A percentile compares a stretch with the other conserved stretches of the same genome.
Conservation (phyloP, 2,329 filamentous ascomycete genomes). For the Shiraia bambusicola region DNA sequence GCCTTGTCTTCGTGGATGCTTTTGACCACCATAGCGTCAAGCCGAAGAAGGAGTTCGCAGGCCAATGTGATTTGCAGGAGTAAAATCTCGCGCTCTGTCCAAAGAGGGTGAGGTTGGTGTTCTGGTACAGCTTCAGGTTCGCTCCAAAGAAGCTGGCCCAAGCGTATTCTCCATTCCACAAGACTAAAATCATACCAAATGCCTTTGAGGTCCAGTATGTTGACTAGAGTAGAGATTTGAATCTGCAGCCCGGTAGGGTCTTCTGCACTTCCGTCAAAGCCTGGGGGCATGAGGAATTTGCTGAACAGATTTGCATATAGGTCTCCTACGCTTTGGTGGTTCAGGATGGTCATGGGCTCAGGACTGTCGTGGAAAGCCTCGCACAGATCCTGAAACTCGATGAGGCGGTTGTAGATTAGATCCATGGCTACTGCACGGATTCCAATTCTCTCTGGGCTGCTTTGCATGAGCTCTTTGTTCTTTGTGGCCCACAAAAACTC, state of each 20-base stretch:
- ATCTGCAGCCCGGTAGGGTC: slow-evolving; percentile 64
- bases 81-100: slow-evolving; percentile 54
- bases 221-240: slow-evolving; percentile 69
- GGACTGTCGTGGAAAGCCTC: slow-evolving; percentile 56
- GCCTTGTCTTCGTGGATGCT: slow-evolving; percentile 34
- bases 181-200: slow-evolving; percentile 75
- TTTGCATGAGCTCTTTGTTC: slow-evolving; percentile 49
- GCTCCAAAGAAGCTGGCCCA: slow-evolving; percentile 73
- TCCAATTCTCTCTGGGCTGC: slow-evolving; percentile 41
- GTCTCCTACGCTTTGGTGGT: slow-evolving; percentile 54
- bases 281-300: slow-evolving; percentile 46
- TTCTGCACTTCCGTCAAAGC: slow-evolving; percentile 48
- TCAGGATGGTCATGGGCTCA: slow-evolving; percentile 55
- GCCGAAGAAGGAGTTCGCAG: slow-evolving; percentile 56
- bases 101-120: slow-evolving; percentile 24
- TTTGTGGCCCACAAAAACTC: slow-evolving; percentile 35
- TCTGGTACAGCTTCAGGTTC: slow-evolving; percentile 26
- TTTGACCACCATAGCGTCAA: slow-evolving; percentile 49
- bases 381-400: slow-evolving; percentile 55
- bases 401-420: slow-evolving; percentile 39
- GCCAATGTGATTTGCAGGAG: slow-evolving; percentile 58
- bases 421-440: slow-evolving; percentile 38
- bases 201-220: slow-evolving; percentile 64
- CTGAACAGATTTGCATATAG: slow-evolving; percentile 49
- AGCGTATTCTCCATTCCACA: slow-evolving; percentile 72